Percentiles rank a stretch among this genome's conserved stretches.
Conservation (phyloP, 2,329 filamentous ascomycete species). For the Kalaharituber pfeilii region DNA sequence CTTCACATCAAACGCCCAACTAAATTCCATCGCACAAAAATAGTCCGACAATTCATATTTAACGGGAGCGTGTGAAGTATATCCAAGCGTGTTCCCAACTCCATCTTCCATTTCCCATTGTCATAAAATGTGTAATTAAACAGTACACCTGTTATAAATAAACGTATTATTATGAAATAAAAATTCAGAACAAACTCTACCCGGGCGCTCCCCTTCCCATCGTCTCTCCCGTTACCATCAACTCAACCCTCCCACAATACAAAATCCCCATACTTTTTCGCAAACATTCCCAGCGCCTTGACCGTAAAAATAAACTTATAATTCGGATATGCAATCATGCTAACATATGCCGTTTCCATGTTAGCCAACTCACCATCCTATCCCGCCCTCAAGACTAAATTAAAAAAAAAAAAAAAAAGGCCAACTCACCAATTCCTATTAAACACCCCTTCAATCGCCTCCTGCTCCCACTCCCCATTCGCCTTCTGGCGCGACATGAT, state of each 20-base stretch:
- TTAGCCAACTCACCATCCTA: conserved; percentile 1
- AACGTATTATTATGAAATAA: too few relatives aligned
- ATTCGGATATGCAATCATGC: conserved; percentile 97
- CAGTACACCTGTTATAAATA: too few relatives aligned
- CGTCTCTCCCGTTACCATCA: too few relatives aligned
- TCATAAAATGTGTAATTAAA: too few relatives aligned
- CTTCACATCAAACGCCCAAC: too few relatives aligned
- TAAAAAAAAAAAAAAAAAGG: neutral
- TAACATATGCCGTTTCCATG: conserved; percentile 26
- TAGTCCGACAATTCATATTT: too few relatives aligned
- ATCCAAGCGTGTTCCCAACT: too few relatives aligned
- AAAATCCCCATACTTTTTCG: conserved; percentile 50
- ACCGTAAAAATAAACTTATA: conserved; percentile 96
- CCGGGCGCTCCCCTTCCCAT: too few relatives aligned
- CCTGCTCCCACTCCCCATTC: conserved; percentile 90
- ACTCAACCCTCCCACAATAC: conserved; percentile 28
- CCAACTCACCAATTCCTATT: conserved; percentile 73
- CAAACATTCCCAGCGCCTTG: conserved; percentile 84
- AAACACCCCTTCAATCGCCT: conserved; percentile 93
- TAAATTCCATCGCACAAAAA: too few relatives aligned
- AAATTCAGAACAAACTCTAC: too few relatives aligned
- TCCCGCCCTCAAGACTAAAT: neutral
- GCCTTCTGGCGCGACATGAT: conserved; percentile 69
- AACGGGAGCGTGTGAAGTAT: too few relatives aligned
- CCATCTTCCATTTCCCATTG: too few relatives aligned